Conservation (phyloP, 1,139 yeast species). For the Candida buenavistaensis region DNA sequence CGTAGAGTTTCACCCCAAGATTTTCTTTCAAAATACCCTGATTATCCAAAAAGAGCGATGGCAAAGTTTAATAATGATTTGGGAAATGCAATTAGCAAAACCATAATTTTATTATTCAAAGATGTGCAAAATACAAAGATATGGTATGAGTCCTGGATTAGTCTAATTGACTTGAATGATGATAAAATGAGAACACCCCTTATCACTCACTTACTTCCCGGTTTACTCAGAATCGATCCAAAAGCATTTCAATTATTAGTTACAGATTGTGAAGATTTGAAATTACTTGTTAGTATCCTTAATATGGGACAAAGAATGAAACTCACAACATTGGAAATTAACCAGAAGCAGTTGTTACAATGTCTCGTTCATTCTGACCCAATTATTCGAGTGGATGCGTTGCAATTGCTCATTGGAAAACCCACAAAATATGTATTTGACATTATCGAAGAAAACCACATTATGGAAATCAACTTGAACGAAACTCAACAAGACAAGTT, state of each 20-base stretch:
- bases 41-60: slow-evolving; percentile 47
- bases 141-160: slow-evolving; percentile 61
- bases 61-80: slow-evolving; percentile 56
- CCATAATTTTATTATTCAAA: slow-evolving; percentile 48
- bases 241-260: slow-evolving; percentile 19
- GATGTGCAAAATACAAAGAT: slow-evolving; percentile 23
- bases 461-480: slow-evolving; percentile 50
- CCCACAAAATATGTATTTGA: slow-evolving; percentile 46
- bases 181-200: slow-evolving; percentile 38
- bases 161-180: slow-evolving; percentile 35
- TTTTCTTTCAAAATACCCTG: slow-evolving; percentile 44
- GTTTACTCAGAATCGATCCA: slow-evolving; percentile 54
- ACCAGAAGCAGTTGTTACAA: slow-evolving; percentile 20
- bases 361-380: slow-evolving; percentile 47
- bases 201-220: slow-evolving; percentile 57
- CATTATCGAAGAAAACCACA: slow-evolving; percentile 33
- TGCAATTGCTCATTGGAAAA: slow-evolving; percentile 58
- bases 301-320: slow-evolving; percentile 65
- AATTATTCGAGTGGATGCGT: slow-evolving; percentile 53
- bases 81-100: slow-evolving; percentile 68
- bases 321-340: slow-evolving; percentile 26
- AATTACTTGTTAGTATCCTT: slow-evolving; percentile 53
- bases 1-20: slow-evolving; percentile 39
- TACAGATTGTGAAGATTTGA: slow-evolving; percentile 24
- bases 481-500: slow-evolving; percentile 67